A percentile compares a stretch with the other conserved stretches of the same genome.
These are phyloP conservation scores for Aureobasidium sp. DNA, from an alignment of 2,329 filamentous ascomycete genomes.

Conservation along the genomic window DNA sequence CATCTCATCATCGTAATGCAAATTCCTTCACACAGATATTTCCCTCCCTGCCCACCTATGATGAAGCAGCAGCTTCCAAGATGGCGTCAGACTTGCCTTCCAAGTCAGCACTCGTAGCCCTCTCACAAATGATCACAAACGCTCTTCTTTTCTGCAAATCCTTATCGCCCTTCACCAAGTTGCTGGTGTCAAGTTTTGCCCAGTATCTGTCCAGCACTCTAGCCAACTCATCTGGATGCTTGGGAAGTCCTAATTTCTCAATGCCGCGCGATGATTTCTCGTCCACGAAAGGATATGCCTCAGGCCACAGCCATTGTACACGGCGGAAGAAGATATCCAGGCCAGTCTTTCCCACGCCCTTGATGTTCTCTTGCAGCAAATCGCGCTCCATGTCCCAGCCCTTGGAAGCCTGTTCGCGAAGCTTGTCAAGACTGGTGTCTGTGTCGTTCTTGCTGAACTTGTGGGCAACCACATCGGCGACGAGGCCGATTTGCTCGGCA, in stretches of 20 bases:
- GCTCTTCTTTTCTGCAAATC: slow-evolving; percentile 29
- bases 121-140: slow-evolving; percentile 32
- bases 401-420: slow-evolving; percentile 25
- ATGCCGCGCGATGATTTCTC: slow-evolving; percentile 25
- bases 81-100: slow-evolving; percentile 29
- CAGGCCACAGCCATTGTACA: slow-evolving; percentile 32
- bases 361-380: slow-evolving; percentile 27
- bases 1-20: neutral
- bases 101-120: slow-evolving; percentile 29
- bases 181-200: slow-evolving; percentile 23
- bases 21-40: neutral
- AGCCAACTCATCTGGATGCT: slow-evolving; percentile 25
- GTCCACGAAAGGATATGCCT: slow-evolving; percentile 33
- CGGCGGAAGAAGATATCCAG: slow-evolving; percentile 35
- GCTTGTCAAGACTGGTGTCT: slow-evolving; percentile 22
- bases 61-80: slow-evolving; percentile 18
- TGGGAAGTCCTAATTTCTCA: slow-evolving; percentile 29
- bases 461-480: slow-evolving; percentile 25
- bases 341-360: slow-evolving; percentile 33
- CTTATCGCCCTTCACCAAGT: slow-evolving; percentile 20
- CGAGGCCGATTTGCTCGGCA: slow-evolving; percentile 29
- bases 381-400: slow-evolving; percentile 24
- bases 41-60: too few species aligned
- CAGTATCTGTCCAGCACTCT: slow-evolving; percentile 28
- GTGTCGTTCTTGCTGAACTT: slow-evolving; percentile 25